Evolutionary conservation across 371 early-diverging fungal species (phyloP).

Genomic region (Umbelopsis sp.): DNA sequence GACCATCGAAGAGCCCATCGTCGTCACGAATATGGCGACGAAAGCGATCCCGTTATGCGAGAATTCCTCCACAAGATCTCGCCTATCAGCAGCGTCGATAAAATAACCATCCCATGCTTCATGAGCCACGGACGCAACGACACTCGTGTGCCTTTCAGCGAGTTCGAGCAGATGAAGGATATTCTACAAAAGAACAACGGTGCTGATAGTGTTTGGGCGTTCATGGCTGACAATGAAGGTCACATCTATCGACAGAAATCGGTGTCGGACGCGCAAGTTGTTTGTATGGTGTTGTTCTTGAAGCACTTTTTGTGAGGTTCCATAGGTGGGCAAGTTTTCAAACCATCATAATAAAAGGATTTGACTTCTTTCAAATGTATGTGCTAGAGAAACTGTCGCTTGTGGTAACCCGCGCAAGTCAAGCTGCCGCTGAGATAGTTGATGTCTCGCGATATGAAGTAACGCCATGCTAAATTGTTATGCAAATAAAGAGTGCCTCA

Average conservation of each 20-base stretch:
- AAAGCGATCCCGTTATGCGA: conserved; percentile 26
- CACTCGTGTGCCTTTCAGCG: conserved; percentile 26
- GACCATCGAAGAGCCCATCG: conserved; percentile 25
- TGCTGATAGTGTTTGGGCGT: conserved; percentile 13
- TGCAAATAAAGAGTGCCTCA: no score
- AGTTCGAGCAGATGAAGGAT: conserved; percentile 26
- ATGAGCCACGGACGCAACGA: conserved; percentile 28
- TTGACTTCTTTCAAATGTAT: no score
- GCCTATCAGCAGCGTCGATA: conserved; percentile 23
- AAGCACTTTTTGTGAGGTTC: conserved; percentile 6
- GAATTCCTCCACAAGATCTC: conserved; percentile 28
- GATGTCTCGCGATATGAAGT: no score
- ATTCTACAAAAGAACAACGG: conserved; percentile 19
- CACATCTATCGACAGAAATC: conserved; percentile 12
- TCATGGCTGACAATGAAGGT: conserved; percentile 18
- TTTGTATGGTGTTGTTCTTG: conserved; percentile 17
- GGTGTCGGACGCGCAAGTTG: conserved; percentile 13
- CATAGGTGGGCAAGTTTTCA: no score
- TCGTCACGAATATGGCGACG: conserved; percentile 31
- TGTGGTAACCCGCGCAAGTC: no score
- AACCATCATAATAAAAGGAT: no score
- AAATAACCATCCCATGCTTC: conserved; percentile 24
- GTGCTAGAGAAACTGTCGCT: no score
- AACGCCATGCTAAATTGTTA: no score
- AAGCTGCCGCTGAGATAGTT: no score